Percentiles rank a stretch among this genome's conserved stretches.
Conservation (phyloP, 768 basidiomycete species). For the Leccinum rimulosum region DNA sequence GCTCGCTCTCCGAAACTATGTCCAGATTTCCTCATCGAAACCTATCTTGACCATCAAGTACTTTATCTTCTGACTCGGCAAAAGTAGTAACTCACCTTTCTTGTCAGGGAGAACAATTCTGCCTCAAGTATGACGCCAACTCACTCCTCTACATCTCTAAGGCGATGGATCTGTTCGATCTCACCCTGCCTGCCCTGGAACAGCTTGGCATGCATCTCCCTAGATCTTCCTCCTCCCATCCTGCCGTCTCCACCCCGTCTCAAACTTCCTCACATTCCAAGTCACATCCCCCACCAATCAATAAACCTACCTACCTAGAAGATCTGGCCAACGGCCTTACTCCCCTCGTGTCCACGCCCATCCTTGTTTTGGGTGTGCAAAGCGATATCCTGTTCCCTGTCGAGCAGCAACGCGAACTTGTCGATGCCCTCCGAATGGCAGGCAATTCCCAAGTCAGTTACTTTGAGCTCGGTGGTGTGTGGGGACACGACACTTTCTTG, state of each 20-base stretch:
- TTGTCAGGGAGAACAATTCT: constrained; percentile 88
- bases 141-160: constrained; percentile 98
- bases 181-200: constrained; percentile 75
- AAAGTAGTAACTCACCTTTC: constrained; percentile 2
- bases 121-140: constrained; percentile 98
- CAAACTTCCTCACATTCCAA: constrained; percentile 54
- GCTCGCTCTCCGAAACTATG: constrained; percentile 70
- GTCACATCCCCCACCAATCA: constrained; percentile 68
- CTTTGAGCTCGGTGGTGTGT: constrained; percentile 98
- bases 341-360: constrained; percentile 74
- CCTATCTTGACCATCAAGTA: constrained; percentile 92
- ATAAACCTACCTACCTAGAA: constrained; percentile 71
- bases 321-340: constrained; percentile 76
- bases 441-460: constrained; percentile 90
- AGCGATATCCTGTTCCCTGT: constrained; percentile 96
- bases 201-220: constrained; percentile 55
- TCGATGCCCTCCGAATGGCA: constrained; percentile 85
- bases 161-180: constrained; percentile 99
- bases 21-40: constrained; percentile 97
- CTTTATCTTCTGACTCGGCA: constrained; percentile 1
- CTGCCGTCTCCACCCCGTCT: constrained; percentile 16
- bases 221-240: constrained; percentile 16
- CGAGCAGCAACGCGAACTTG: constrained; percentile 94
- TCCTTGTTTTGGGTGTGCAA: constrained; percentile 89
- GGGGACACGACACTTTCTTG: constrained; percentile 99